Evolutionary conservation across 2,329 filamentous ascomycete species (phyloP).

Genomic region (Colletotrichum australisinense): DNA sequence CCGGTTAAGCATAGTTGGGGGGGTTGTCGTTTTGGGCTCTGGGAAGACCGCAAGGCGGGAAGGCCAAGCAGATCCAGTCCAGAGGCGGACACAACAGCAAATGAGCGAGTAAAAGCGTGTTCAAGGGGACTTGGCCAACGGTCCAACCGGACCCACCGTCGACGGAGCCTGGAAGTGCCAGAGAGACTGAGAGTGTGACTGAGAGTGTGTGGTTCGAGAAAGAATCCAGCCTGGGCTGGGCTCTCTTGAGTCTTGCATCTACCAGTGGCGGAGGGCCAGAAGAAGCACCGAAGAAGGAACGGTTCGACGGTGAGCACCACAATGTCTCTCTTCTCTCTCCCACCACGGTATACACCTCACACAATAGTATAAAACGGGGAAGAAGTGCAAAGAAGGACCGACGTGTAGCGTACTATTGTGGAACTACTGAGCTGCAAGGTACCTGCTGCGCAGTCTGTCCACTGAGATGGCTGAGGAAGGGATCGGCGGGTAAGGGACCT

Average conservation of each 20-base stretch:
- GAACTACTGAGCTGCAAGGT: too few species aligned
- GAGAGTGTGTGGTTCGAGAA: conserved; percentile 2
- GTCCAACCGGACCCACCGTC: conserved; percentile 29
- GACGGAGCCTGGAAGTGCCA: conserved; percentile 20
- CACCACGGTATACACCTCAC: neutral
- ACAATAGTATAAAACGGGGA: neutral
- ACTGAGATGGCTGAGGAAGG: conserved; percentile 15
- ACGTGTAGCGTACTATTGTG: too few species aligned
- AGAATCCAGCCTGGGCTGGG: conserved; percentile 1
- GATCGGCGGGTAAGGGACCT: too few species aligned
- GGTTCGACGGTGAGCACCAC: neutral
- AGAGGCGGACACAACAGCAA: neutral
- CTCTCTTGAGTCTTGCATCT: neutral
- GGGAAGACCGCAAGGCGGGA: neutral
- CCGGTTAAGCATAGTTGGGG: conserved; percentile 21
- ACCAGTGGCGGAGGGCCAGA: conserved; percentile 5
- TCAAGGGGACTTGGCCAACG: too few species aligned
- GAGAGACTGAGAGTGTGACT: neutral
- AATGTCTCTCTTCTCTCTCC: too few species aligned
- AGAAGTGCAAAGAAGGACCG: too few species aligned
- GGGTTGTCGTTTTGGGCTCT: neutral
- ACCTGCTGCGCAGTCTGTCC: conserved; percentile 8
- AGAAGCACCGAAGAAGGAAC: conserved; percentile 18
- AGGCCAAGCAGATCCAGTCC: conserved; percentile 23
- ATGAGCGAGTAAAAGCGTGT: neutral